These are phyloP conservation scores for Heritiera fomes DNA, from an alignment of 345 rosid genomes.

Conservation along the genomic window DNA sequence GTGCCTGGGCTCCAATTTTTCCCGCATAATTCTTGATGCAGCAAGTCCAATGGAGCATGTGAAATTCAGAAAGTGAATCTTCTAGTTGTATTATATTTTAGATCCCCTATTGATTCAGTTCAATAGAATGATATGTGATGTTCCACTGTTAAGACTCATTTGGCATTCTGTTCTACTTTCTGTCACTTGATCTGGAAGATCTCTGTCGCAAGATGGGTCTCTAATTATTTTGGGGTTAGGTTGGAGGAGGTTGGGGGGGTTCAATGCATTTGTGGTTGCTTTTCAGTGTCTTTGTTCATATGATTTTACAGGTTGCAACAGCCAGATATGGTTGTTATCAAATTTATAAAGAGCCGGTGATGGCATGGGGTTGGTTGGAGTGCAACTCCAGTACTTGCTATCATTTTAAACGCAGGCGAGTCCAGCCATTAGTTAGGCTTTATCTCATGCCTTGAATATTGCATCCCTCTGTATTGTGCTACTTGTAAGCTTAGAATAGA, in stretches of 20 bases:
- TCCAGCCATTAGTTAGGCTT: not conserved
- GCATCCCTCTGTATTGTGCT: not conserved
- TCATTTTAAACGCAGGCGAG: not conserved
- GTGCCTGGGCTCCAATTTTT: not conserved
- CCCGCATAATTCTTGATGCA: not conserved
- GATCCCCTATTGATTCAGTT: not conserved
- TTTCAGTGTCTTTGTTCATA: slow-evolving; percentile 13
- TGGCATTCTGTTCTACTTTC: not conserved
- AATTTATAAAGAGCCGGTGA: not conserved
- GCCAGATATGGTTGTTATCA: not conserved
- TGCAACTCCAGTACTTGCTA: not conserved
- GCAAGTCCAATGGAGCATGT: not conserved
- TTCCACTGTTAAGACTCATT: not conserved
- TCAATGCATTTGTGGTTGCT: not conserved
- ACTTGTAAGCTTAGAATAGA: not conserved
- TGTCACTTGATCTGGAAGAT: not conserved
- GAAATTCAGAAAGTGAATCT: not conserved
- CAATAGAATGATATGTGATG: not conserved
- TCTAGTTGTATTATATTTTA: not conserved
- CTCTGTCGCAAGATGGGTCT: not conserved
- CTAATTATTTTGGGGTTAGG: not conserved
- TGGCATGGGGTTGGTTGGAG: not conserved
- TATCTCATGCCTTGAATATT: not conserved
- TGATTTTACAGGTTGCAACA: slow-evolving; percentile 1
- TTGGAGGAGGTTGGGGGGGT: too few relatives aligned